Evolutionary conservation across 495 filamentous ascomycete species (phyloP).

Genomic region (Trichoderma reesei): DNA sequence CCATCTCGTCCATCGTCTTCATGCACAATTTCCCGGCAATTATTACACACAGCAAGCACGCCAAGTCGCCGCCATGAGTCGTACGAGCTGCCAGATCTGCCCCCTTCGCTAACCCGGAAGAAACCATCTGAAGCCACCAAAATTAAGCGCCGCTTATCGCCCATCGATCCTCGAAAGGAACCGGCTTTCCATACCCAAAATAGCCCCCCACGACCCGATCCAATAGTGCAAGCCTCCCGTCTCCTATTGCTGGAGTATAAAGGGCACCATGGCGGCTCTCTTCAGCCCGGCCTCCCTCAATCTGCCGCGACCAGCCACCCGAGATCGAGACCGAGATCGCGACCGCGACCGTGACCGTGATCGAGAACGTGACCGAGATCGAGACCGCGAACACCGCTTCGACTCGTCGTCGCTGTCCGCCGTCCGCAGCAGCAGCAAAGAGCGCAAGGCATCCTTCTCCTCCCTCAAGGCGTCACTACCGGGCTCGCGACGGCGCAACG

Average conservation of each 20-base stretch:
- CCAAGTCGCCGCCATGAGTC: not conserved
- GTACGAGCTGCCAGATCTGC: not conserved
- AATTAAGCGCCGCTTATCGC: conserved; percentile 3
- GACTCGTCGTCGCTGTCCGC: not conserved
- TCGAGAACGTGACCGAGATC: not conserved
- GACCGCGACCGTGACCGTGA: not conserved
- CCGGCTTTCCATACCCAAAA: not conserved
- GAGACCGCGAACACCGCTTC: not conserved
- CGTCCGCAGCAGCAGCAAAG: conserved; percentile 22
- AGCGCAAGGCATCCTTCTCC: conserved; percentile 35
- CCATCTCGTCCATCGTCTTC: no score
- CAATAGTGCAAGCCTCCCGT: not conserved
- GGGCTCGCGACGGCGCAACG: conserved; percentile 13
- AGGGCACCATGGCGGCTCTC: not conserved
- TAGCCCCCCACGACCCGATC: not conserved
- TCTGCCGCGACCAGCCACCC: conserved; percentile 20
- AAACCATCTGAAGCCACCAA: not conserved
- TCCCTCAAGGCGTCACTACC: conserved; percentile 33
- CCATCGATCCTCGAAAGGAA: not conserved
- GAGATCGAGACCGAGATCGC: not conserved
- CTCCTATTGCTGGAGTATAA: not conserved
- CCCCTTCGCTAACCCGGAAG: not conserved
- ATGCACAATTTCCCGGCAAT: no score
- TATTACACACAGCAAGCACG: no score
- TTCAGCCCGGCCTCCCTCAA: not conserved